These are phyloP conservation scores for Epithele typhae DNA, from an alignment of 768 basidiomycete genomes.

Conservation along the genomic window DNA sequence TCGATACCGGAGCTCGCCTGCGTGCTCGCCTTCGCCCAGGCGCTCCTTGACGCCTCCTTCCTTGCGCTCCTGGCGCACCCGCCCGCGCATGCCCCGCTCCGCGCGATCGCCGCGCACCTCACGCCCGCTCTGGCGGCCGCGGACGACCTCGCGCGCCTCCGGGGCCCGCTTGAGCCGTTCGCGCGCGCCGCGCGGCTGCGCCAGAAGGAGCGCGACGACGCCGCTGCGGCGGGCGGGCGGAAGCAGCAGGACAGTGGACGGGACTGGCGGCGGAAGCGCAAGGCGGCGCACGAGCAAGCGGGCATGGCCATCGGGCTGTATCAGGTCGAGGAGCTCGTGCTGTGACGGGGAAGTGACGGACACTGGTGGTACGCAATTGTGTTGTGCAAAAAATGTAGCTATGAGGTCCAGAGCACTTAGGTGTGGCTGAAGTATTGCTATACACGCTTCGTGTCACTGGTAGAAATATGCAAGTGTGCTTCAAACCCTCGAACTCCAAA, in stretches of 20 bases:
- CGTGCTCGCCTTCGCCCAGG: conserved; percentile 59
- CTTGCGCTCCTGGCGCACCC: conserved; percentile 61
- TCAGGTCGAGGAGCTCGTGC: conserved; percentile 61
- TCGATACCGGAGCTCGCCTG: conserved; percentile 39
- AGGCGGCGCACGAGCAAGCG: conserved; percentile 47
- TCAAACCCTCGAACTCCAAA: too few species aligned
- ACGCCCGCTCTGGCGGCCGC: conserved; percentile 50
- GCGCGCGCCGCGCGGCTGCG: conserved; percentile 41
- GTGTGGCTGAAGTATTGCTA: too few species aligned
- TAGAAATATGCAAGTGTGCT: too few species aligned
- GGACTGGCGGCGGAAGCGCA: conserved; percentile 38
- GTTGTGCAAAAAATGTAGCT: too few species aligned
- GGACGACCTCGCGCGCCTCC: conserved; percentile 49
- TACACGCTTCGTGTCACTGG: too few species aligned
- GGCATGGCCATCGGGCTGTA: conserved; percentile 59
- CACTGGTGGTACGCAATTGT: too few species aligned
- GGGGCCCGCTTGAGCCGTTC: conserved; percentile 63
- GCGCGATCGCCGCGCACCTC: conserved; percentile 44
- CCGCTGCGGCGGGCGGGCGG: conserved; percentile 1
- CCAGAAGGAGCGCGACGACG: conserved; percentile 28
- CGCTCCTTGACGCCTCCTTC: conserved; percentile 69
- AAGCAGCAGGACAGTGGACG: conserved; percentile 18
- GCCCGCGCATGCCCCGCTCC: conserved; percentile 53
- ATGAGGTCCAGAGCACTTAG: too few species aligned
- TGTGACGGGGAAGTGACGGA: too few species aligned